A percentile compares a stretch with the other conserved stretches of the same genome.
Conservation (phyloP, 2,329 filamentous ascomycete species). For the Triangularia setosa region DNA sequence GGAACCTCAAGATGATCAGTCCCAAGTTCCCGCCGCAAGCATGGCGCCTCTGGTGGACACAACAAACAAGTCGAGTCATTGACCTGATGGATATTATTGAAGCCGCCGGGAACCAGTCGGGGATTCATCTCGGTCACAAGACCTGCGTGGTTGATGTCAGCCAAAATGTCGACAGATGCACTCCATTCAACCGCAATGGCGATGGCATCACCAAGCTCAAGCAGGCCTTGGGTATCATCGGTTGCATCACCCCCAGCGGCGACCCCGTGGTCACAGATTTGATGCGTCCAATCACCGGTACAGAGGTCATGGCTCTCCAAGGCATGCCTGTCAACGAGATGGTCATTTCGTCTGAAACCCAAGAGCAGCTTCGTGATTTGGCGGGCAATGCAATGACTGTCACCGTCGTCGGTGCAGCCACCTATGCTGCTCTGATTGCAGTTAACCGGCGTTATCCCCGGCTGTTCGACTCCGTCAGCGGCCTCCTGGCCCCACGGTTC, state of each 20-base stretch:
- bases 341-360: constrained; percentile 59
- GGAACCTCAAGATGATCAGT: constrained; percentile 39
- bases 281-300: constrained; percentile 57
- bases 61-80: constrained; percentile 55
- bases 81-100: constrained; percentile 64
- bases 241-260: constrained; percentile 66
- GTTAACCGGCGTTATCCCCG: not conserved
- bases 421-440: constrained; percentile 55
- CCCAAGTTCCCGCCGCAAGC: constrained; percentile 52
- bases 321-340: constrained; percentile 63
- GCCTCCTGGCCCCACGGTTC: not conserved
- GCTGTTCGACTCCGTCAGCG: not conserved
- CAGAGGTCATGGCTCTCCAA: constrained; percentile 62
- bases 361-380: constrained; percentile 61
- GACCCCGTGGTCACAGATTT: constrained; percentile 57
- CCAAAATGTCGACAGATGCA: constrained; percentile 60
- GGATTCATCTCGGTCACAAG: constrained; percentile 50
- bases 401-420: constrained; percentile 63
- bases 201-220: constrained; percentile 25
- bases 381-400: constrained; percentile 79
- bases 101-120: constrained; percentile 44
- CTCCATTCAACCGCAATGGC: constrained; percentile 25
- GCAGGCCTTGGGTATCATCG: constrained; percentile 51
- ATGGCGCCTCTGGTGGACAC: constrained; percentile 46
- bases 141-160: constrained; percentile 58